Evolutionary conservation across 225 moss, liverwort and hornwort genomes (phyloP).

Genomic region (Anthoceros angustus): DNA sequence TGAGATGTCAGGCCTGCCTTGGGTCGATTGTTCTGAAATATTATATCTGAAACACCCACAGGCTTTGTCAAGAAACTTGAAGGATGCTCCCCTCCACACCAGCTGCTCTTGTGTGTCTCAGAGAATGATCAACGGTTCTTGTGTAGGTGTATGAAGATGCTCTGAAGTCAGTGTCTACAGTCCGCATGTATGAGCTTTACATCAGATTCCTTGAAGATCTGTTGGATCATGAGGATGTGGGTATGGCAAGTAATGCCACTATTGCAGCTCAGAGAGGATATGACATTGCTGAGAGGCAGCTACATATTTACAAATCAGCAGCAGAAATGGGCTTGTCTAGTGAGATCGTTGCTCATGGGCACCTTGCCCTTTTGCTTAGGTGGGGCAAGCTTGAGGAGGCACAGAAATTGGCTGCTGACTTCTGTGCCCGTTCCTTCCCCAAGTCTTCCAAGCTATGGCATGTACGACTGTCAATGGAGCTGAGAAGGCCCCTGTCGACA

Average conservation of each 20-base stretch:
- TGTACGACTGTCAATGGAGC: constrained; percentile 43
- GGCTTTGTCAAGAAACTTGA: background rate
- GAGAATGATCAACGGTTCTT: background rate
- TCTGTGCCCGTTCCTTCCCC: constrained; percentile 14
- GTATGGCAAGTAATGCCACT: constrained; percentile 10
- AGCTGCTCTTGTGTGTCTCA: no score
- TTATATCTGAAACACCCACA: background rate
- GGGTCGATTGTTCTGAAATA: background rate
- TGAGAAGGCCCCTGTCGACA: constrained; percentile 11
- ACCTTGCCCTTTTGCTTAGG: constrained; percentile 43
- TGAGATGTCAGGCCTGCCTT: constrained; percentile 7
- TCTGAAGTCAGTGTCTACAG: constrained; percentile 42
- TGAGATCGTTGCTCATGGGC: constrained; percentile 49
- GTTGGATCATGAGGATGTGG: constrained; percentile 34
- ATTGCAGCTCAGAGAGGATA: constrained; percentile 12
- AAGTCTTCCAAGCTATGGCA: constrained; percentile 56
- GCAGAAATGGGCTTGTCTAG: constrained; percentile 34
- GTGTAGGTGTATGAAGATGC: constrained; percentile 67
- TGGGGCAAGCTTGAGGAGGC: constrained; percentile 46
- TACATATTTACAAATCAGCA: constrained; percentile 40
- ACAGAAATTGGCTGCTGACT: constrained; percentile 22
- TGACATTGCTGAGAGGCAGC: constrained; percentile 31
- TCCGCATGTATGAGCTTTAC: constrained; percentile 70
- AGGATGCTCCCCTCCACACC: background rate
- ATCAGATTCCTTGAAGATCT: constrained; percentile 37